Conservation (phyloP, 495 filamentous ascomycete species). For the Penicillium dipodomyicola region DNA sequence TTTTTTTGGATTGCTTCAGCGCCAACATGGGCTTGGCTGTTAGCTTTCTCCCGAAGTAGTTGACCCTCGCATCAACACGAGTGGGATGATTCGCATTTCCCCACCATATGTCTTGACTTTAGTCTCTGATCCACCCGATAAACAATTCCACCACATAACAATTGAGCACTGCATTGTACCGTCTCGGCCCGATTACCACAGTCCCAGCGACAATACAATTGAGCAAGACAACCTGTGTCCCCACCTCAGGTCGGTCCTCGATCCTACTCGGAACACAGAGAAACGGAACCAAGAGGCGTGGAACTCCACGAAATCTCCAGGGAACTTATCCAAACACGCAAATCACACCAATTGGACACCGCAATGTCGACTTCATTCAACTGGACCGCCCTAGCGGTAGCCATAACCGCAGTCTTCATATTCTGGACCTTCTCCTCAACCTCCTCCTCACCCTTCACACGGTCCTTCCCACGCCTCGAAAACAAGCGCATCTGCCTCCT, state of each 20-base stretch:
- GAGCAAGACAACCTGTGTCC: background rate
- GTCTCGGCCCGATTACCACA: background rate
- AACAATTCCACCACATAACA: background rate
- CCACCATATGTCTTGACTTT: constrained; percentile 22
- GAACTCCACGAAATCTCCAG: background rate
- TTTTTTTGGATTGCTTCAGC: constrained; percentile 9
- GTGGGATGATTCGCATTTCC: constrained; percentile 23
- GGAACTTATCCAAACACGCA: background rate
- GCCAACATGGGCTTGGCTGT: constrained; percentile 2
- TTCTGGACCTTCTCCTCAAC: constrained; percentile 52
- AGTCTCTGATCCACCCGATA: constrained; percentile 14
- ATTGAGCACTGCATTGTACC: background rate
- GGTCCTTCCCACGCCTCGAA: constrained; percentile 64
- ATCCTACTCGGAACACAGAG: background rate
- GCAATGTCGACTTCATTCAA: constrained; percentile 22
- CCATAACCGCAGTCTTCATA: constrained; percentile 35
- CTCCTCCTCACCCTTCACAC: constrained; percentile 60
- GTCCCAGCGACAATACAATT: background rate
- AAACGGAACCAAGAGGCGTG: background rate
- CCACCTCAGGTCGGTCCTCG: background rate
- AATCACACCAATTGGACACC: constrained; percentile 8
- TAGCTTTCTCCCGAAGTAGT: background rate
- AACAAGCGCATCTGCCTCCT: constrained; percentile 84
- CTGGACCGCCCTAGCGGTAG: constrained; percentile 33
- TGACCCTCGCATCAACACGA: background rate